Base-by-base conservation (phyloP, 805 yeast genomes). In the Suhomyces canberraensis region DNA sequence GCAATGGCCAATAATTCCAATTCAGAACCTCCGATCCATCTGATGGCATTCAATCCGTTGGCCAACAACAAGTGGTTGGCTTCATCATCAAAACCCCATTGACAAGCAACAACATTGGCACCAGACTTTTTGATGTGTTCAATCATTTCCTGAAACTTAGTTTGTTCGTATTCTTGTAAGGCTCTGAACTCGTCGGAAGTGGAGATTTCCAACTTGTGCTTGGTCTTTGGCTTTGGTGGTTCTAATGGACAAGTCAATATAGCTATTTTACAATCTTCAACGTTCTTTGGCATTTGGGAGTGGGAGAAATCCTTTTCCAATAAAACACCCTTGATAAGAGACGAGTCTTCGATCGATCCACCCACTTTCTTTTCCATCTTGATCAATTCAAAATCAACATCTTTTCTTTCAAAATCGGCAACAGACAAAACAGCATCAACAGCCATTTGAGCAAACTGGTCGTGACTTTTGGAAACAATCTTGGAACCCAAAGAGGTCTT, bases 1-100 rank as follows among this genome's bases (percentile, higher is more conserved):
- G 98, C 97, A 61, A 93, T 91, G 24, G 98, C 98, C 54, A 95
- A 81, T 46, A 88, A 76, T 69, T 91, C 98, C 50, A 91, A 75
- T 54, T 91, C 98, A 36, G 95, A 87, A 29, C 98, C 98, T 43
- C 98, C 98, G 35, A 93, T 95, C 99, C 99, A 93, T 70, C 99
- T 81, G 27, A 93, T 93, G 16, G 98, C 98, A 25, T 96, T 95
- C 45, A 93, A 75, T 29, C 86, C 77, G 63, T 91, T 88, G 52
- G 91, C 84, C 50, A 90, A 71, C 42, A 93, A 73, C 58, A 93
- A 67, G 64, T 93, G 96, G 66, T 91, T 91, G 28, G 98, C 98
- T 70, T 91, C 98, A 61, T 91, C 98, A 62, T 91, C 98, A 54
- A 91, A 93, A 13, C 98, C 98, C 98, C 98, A 91, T 69, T 91